Base-by-base conservation (phyloP, 1,284 basidiomycete genomes). In the Cryptococcus jaspeensis region DNA sequence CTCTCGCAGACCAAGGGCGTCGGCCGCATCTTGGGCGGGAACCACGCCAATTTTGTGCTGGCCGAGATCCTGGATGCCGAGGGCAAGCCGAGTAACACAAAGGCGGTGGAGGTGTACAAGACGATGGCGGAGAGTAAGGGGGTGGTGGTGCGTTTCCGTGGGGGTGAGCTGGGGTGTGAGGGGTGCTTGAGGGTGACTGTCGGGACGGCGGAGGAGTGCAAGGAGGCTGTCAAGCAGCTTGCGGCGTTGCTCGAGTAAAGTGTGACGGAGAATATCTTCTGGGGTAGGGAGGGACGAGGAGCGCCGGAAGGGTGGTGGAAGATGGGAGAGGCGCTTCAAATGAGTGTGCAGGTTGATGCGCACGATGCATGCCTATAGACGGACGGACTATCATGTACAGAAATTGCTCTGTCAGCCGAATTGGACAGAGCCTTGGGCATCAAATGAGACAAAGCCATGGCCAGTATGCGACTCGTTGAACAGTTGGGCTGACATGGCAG, bases 31-130 rank as follows among this genome's bases (percentile, higher is more conserved):
- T 84, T 97, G 47, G 95, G 95, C 0, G 85, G 82, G 0, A 90
- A 90, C 75, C 81, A 95, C 70, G 93, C 93, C 40, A 99, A 99
- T 77, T 99, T 99, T 75, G 75, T 99, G 35, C 62, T 98, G 62
- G 83, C 90, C 0, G 89, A 91, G 41, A 82, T 99, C 23, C 79
- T 93, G 6, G 81, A 84, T 48, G 80, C 78, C 36, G 70, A 70
- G 12, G 65, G 80, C 4, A 73, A 78, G 66, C 85, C 87, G 0
- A 87, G 91, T 76, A 94, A 87, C 66, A 72, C 60, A 20, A 82
- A 90, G 32, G 85, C 93, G 0, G 80, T 85, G 72, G 72, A 66
- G 78, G 74, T 93, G 22, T 98, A 99, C 79, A 89, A 86, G 74
- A 80, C 83, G 18, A 83, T 99, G 68, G 96, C 95, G 20, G 93